Evolutionary conservation across 2,329 filamentous ascomycete species (phyloP), one percentile per base, ranked within the genome.

Genomic region (Neofusicoccum ribis): DNA sequence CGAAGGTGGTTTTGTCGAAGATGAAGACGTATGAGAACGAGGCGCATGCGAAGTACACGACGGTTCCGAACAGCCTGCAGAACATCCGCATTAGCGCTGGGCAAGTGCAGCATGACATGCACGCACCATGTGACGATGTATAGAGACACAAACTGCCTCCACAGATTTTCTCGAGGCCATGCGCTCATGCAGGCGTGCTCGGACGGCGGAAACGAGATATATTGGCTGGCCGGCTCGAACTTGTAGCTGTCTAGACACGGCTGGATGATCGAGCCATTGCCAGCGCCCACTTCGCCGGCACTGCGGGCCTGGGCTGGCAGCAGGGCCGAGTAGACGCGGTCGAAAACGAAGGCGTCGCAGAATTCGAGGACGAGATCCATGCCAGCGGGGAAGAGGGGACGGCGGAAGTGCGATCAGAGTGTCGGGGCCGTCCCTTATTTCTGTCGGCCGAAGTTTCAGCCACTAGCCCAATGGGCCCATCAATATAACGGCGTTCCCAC

Each of bases 331-430:
- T 96, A 97, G 65, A 91, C 72, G 70, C 89, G 86, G 80, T 98
- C 94, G 78, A 90, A 90, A 68, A 93, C 72, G 73, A 90, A 92
- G 72, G 89, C 91, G 80, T 97, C 93, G 79, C 87, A 85, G 67
- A 93, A 72, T 79, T 97, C 93, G 70, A 97, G 89, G 51, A 95
- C 88, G 80, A 97, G 88, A 84, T 98, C 94, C 94, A 98, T 97
- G 78, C 9, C 8, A 17, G 43, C 14, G 43, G 43, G n/a, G n/a
- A 6, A 9, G 14, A 46, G n/a, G 17, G 14, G 17, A n/a, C 23
- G 5, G 43, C 43, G 15, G 43, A 17, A 46, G 43, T 46, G 43
- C 4, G 43, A 17, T 17, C 14, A 46, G 4, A 6, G 14, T 17
- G 6, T 46, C n/a, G 27, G 27, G 27, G 27, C 5, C 27, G 27